A percentile compares a stretch with the other conserved stretches of the same genome.
phyloP scores from a whole-genome alignment of 495 filamentous ascomycete genomes.

The Apiosordaria backusii region DNA sequence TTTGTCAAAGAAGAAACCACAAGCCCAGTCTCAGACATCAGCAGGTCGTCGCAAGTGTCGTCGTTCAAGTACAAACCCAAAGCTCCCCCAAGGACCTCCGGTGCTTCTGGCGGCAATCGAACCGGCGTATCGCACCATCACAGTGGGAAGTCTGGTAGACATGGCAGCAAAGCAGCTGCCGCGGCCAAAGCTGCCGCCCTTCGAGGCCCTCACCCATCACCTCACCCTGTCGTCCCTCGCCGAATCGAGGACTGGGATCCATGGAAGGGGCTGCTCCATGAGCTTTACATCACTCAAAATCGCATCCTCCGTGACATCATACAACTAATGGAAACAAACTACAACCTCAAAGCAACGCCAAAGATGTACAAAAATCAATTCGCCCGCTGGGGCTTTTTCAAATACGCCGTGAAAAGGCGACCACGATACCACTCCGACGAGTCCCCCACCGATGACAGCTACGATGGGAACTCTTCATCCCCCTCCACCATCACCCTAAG shows the following conservation, averaged over 20 bases:
- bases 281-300: slow-evolving; percentile 36
- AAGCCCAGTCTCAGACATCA: slow-evolving; percentile 18
- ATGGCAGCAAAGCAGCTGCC: slow-evolving; percentile 5
- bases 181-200: slow-evolving; percentile 1
- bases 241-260: slow-evolving; percentile 33
- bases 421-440: slow-evolving; percentile 10
- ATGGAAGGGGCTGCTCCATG: slow-evolving; percentile 27
- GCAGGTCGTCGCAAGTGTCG: not conserved
- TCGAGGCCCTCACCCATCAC: slow-evolving; percentile 9
- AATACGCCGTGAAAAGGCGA: slow-evolving; percentile 30
- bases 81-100: not conserved
- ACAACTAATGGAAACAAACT: slow-evolving; percentile 26
- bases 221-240: slow-evolving; percentile 23
- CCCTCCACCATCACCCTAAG: not conserved
- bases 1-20: slow-evolving; percentile 21
- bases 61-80: slow-evolving; percentile 11
- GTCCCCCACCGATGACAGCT: slow-evolving; percentile 5
- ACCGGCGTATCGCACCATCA: not conserved
- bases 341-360: slow-evolving; percentile 31
- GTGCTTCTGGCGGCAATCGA: not conserved
- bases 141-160: not conserved
- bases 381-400: slow-evolving; percentile 33
- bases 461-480: slow-evolving; percentile 1
- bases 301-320: slow-evolving; percentile 34
- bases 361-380: slow-evolving; percentile 40